Conservation (phyloP, 768 basidiomycete genomes). For the Mycena floridula region DNA sequence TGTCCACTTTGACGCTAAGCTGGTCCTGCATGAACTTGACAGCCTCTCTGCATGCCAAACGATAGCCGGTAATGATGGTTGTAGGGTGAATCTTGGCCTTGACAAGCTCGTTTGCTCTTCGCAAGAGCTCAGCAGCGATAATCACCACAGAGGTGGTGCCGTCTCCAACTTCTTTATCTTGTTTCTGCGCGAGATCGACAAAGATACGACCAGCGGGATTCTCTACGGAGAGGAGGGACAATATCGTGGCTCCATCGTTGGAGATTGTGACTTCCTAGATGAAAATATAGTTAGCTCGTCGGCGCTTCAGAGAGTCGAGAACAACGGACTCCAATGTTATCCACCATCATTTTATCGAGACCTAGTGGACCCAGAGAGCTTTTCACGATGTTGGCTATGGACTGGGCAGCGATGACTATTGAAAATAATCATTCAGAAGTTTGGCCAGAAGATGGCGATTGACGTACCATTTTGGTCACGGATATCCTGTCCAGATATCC, state of each 20-base stretch:
- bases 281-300: constrained; percentile 7
- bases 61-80: constrained; percentile 97
- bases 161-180: constrained; percentile 99
- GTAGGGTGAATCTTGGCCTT: constrained; percentile 98
- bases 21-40: constrained; percentile 98
- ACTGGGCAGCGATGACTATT: constrained; percentile 87
- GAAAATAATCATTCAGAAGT: constrained; percentile 1
- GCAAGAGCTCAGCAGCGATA: constrained; percentile 93
- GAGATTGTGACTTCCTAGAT: constrained; percentile 96
- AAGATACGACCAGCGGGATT: constrained; percentile 97
- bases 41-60: constrained; percentile 94
- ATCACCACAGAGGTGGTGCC: constrained; percentile 99
- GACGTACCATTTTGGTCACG: constrained; percentile 90
- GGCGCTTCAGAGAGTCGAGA: not conserved
- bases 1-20: constrained; percentile 89
- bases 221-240: constrained; percentile 88
- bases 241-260: constrained; percentile 99
- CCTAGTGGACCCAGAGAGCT: constrained; percentile 93
- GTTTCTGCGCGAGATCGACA: constrained; percentile 97
- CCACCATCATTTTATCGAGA: constrained; percentile 95
- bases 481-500: constrained; percentile 92
- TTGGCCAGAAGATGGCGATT: constrained; percentile 2
- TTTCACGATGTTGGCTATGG: constrained; percentile 97
- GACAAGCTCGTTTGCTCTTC: constrained; percentile 95
- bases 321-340: constrained; percentile 85